Evolutionary conservation across 345 rosid species (phyloP), one percentile per base, ranked within the genome.

Genomic region (Populus deltoides): DNA sequence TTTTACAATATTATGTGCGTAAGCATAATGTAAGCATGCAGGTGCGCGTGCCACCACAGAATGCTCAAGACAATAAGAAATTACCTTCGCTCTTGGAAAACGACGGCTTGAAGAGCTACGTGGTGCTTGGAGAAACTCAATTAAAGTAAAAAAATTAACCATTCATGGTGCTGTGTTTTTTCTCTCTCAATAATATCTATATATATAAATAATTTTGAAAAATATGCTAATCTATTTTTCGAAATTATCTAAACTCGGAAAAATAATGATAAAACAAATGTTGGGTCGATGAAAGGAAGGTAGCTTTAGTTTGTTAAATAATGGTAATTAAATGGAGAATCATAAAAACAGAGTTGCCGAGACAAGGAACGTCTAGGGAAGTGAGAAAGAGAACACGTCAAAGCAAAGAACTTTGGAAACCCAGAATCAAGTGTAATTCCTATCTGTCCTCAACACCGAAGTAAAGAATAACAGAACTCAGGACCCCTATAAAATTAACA

Each of bases 291-390:
- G 20, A 72, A 78, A 72, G 81, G 74, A 65, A 49, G 74, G 8
- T 59, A 43, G 47, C 82, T 74, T 57, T 74, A 57, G 36, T 17
- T 29, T 73, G 77, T 15, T 22, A 41, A 74, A 25, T 18, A 53
- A 49, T 22, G 53, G 7, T 7, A 24, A 39, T 11, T 4, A 7
- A 63, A 45, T 51, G 51, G 35, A 41, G 75, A 9, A 74, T 61
- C 24, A 25, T 41, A 61, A 43, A 25, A 71, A 65, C 59, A 31
- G 76, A 81, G 66, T 8, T 77, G 77, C 84, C 81, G 85, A 84
- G 89, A 84, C 79, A 81, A 76, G 66, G 91, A 91, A 91, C 90
- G 86, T 91, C 86, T 87, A 81, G 91, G 92, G 90, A 88, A 88
- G 88, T 79, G 90, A 81, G 91, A 89, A 89, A 89, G 91, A 67